Conservation (phyloP, 2,329 filamentous ascomycete genomes). For the Aspergillus ochraceoroseus region DNA sequence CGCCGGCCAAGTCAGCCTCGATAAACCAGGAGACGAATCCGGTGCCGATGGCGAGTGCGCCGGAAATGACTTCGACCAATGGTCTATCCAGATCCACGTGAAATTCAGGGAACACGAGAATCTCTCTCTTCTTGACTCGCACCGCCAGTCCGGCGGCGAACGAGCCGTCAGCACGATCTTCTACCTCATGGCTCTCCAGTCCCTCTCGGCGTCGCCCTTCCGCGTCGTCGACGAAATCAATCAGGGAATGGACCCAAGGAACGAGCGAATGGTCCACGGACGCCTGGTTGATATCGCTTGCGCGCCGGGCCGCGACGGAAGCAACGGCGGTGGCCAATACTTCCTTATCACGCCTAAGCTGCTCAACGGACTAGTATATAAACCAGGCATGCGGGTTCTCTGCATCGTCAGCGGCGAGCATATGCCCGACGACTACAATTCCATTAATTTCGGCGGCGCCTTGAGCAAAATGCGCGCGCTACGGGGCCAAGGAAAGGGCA, state of each 20-base stretch:
- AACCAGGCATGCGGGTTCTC: constrained; percentile 84
- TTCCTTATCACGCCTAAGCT: constrained; percentile 98
- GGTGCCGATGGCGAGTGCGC: constrained; percentile 30
- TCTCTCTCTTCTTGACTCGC: constrained; percentile 78
- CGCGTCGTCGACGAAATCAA: constrained; percentile 99
- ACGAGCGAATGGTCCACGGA: constrained; percentile 96
- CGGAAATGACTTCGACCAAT: constrained; percentile 79
- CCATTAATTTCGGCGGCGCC: constrained; percentile 38
- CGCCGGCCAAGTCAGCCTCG: constrained; percentile 79
- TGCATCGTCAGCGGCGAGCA: constrained; percentile 86
- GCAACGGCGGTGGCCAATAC: constrained; percentile 60
- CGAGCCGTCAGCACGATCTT: constrained; percentile 96
- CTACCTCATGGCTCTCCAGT: constrained; percentile 96
- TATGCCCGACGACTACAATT: constrained; percentile 40
- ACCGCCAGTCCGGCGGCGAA: constrained; percentile 94
- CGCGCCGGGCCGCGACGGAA: constrained; percentile 44
- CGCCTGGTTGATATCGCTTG: constrained; percentile 98
- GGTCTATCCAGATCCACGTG: constrained; percentile 90
- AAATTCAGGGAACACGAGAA: constrained; percentile 86
- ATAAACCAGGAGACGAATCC: constrained; percentile 58
- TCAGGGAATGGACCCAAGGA: constrained; percentile 97
- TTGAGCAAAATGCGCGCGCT: constrained; percentile 35
- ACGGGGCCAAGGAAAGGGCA: constrained; percentile 17
- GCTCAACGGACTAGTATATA: constrained; percentile 77
- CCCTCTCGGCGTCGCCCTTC: constrained; percentile 89